Conservation (phyloP, 495 filamentous ascomycete species). For the Poronia punctata region DNA sequence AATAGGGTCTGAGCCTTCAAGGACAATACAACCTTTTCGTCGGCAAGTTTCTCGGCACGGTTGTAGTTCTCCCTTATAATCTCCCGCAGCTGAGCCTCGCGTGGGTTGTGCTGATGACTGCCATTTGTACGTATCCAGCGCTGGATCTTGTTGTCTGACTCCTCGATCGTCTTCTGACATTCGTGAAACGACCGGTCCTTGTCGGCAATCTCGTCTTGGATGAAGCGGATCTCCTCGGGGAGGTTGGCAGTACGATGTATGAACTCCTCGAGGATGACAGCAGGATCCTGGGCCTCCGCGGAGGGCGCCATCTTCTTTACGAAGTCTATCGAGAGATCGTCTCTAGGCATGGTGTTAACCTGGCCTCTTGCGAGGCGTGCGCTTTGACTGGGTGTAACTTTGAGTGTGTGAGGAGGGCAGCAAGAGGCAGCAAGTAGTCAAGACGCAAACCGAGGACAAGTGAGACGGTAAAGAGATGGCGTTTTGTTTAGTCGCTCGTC, state of each 20-base stretch:
- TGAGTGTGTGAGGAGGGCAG: too few species aligned
- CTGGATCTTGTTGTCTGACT: conserved; percentile 75
- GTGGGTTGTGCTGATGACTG: conserved; percentile 72
- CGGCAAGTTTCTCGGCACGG: conserved; percentile 64
- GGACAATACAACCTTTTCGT: conserved; percentile 76
- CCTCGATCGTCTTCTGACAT: conserved; percentile 63
- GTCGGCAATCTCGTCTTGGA: conserved; percentile 89
- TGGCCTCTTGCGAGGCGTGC: conserved; percentile 26
- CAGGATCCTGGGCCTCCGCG: conserved; percentile 60
- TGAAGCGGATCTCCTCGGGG: conserved; percentile 82
- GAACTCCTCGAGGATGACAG: conserved; percentile 87
- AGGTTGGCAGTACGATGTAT: conserved; percentile 81
- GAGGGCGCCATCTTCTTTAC: conserved; percentile 46
- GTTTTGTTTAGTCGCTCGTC: conserved; percentile 6
- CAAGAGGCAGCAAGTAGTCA: too few species aligned
- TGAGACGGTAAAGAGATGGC: too few species aligned
- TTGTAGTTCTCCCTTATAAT: conserved; percentile 66
- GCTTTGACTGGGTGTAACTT: conserved; percentile 6
- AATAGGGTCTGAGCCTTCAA: conserved; percentile 71
- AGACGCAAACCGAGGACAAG: too few species aligned
- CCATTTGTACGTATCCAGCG: conserved; percentile 85
- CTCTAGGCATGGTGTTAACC: conserved; percentile 54
- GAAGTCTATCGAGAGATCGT: conserved; percentile 56
- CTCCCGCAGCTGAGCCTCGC: conserved; percentile 69
- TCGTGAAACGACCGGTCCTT: conserved; percentile 79